Percentiles rank a stretch among this genome's conserved stretches.
phyloP scores from a whole-genome alignment of 192 early-diverging fungal species.

The Cetraspora pellucida region DNA sequence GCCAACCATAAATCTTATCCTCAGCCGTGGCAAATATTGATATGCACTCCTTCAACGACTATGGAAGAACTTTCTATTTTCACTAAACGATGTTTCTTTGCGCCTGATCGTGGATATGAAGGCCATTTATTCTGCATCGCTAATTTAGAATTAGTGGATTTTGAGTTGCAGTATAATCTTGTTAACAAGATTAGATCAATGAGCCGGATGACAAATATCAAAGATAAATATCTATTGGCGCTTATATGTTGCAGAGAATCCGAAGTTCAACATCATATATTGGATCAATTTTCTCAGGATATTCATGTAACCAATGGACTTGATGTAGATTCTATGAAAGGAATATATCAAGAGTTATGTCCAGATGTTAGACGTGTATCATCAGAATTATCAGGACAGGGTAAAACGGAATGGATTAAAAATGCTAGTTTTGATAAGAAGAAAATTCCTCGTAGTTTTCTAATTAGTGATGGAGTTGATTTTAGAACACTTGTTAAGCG shows the following conservation, averaged over 20 bases:
- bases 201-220: neutral
- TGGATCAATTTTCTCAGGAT: neutral
- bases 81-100: slow-evolving; percentile 34
- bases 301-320: slow-evolving; percentile 5
- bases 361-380: slow-evolving; percentile 24
- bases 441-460: slow-evolving; percentile 13
- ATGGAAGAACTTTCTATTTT: slow-evolving; percentile 26
- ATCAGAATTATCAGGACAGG: slow-evolving; percentile 27
- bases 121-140: slow-evolving; percentile 36
- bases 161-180: slow-evolving; percentile 30
- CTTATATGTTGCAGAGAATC: neutral
- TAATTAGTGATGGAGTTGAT: slow-evolving; percentile 28
- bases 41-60: slow-evolving; percentile 33
- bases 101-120: slow-evolving; percentile 12
- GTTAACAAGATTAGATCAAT: slow-evolving; percentile 31
- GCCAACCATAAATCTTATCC: slow-evolving; percentile 24
- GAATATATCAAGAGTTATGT: slow-evolving; percentile 19
- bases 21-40: slow-evolving; percentile 30
- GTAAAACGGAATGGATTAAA: slow-evolving; percentile 34
- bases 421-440: neutral
- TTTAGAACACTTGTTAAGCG: slow-evolving; percentile 1
- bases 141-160: slow-evolving; percentile 32
- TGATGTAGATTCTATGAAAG: neutral
- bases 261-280: neutral
- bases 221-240: slow-evolving; percentile 15